These are phyloP conservation scores for Kurtzmaniella fragi DNA, from an alignment of 805 yeast species.

Conservation along the genomic window DNA sequence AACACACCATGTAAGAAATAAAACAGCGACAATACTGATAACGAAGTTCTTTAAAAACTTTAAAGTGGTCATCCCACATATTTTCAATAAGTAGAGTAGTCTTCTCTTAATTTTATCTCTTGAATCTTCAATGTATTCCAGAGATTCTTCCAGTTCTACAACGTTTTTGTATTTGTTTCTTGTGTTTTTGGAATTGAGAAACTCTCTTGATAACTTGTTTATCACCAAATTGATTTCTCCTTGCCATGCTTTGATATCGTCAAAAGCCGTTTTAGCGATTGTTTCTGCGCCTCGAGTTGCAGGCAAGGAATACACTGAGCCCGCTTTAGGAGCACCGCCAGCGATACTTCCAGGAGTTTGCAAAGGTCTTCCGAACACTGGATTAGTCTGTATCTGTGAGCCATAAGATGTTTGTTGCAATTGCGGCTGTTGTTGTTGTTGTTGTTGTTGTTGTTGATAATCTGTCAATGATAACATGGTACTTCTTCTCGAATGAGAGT, in stretches of 20 bases:
- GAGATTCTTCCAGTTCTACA: constrained; percentile 9
- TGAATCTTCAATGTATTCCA: constrained; percentile 15
- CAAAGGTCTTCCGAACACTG: too few relatives aligned
- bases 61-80: constrained; percentile 24
- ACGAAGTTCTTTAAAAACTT: constrained; percentile 29
- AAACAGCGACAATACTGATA: constrained; percentile 29
- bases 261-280: constrained; percentile 13
- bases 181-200: constrained; percentile 10
- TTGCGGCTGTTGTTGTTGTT: constrained; percentile 5
- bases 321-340: constrained; percentile 5
- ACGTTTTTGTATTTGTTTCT: neutral
- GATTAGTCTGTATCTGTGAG: constrained; percentile 5
- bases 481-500: constrained; percentile 38
- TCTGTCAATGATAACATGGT: constrained; percentile 32
- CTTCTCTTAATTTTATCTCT: constrained; percentile 16
- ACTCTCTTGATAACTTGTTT: constrained; percentile 40
- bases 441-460: constrained; percentile 29
- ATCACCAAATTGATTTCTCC: constrained; percentile 46
- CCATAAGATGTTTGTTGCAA: constrained; percentile 5
- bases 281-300: neutral
- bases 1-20: constrained; percentile 38
- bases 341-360: too few relatives aligned
- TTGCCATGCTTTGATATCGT: constrained; percentile 50
- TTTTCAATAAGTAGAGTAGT: constrained; percentile 16
- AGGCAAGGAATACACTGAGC: constrained; percentile 16